Evolutionary conservation across 169 alveolate genomes (phyloP), one percentile per base, ranked within the genome.

Genomic region (Theileria annulata): DNA sequence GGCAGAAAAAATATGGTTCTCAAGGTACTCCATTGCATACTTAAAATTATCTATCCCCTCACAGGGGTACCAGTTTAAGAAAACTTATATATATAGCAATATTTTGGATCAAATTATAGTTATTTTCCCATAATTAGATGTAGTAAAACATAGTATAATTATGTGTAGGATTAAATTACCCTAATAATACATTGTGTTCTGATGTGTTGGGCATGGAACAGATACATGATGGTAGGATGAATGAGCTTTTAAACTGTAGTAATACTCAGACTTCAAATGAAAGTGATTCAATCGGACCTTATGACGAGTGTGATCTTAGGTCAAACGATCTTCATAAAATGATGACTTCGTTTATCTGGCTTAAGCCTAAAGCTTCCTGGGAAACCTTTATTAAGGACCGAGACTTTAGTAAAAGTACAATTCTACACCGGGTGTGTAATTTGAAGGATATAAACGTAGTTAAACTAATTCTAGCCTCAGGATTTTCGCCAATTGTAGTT

Each of bases 361-460:
- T 76, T 9, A 76, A 49, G 51, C 80, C 87, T 13, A 42, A 64
- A 3, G 8, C 56, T 54, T 23, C 71, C 51, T 84, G 90, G 90
- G 83, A 84, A 25, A 31, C 28, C 2, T 84, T 84, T 28, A 12
- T 76, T 54, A 70, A 63, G 25, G 31, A 59, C 21, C 90, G 85
- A 8, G 90, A 84, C 21, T 77, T 74, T 35, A 84, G 84, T 17
- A 71, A 80, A 15, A 75, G 86, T 19, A 84, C 78, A 54, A 12
- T 84, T 30, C 71, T 84, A 42, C 90, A 84, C 63, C 69, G 73
- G 54, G 87, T 71, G 13, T 84, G 87, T 62, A 75, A 74, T 17
- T 21, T 77, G 10, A 76, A 70, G 47, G 77, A 76, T 56, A 76
- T 19, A 21, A 56, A 76, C 25, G 13, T 84, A 72, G 64, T 78